phyloP scores from a whole-genome alignment of 1,139 yeast species.

The Diutina rugosa region DNA sequence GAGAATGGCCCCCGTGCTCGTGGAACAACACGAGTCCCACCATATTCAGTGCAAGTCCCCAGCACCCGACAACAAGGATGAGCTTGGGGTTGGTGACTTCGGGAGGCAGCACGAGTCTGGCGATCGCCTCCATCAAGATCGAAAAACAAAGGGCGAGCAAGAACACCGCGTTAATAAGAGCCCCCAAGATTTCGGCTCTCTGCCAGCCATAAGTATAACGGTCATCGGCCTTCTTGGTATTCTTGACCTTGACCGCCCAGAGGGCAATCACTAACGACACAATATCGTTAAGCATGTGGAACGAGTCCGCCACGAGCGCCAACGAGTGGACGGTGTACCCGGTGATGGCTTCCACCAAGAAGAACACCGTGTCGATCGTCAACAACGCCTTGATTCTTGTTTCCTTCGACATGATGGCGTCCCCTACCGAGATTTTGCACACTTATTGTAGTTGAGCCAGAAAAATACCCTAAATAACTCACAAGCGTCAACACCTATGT shows the following conservation, averaged over 20 bases:
- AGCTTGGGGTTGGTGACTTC: slow-evolving; percentile 69
- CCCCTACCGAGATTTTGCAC: background rate
- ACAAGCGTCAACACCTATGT: background rate
- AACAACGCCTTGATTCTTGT: slow-evolving; percentile 61
- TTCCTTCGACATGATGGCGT: slow-evolving; percentile 42
- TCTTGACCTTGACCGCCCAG: slow-evolving; percentile 93
- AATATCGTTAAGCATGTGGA: slow-evolving; percentile 95
- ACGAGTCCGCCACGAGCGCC: slow-evolving; percentile 90
- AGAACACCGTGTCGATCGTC: slow-evolving; percentile 68
- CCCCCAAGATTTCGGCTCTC: slow-evolving; percentile 90
- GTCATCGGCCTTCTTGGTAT: slow-evolving; percentile 71
- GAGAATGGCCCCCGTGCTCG: slow-evolving; percentile 55
- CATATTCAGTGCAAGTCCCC: slow-evolving; percentile 73
- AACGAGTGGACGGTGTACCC: slow-evolving; percentile 87
- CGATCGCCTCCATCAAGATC: slow-evolving; percentile 85
- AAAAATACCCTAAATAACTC: background rate
- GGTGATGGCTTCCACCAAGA: slow-evolving; percentile 70
- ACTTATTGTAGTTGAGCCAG: background rate
- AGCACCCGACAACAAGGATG: slow-evolving; percentile 67
- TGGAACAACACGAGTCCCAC: slow-evolving; percentile 82
- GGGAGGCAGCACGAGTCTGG: slow-evolving; percentile 74
- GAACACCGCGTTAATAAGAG: slow-evolving; percentile 86
- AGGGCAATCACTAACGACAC: slow-evolving; percentile 81
- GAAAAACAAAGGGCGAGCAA: slow-evolving; percentile 85
- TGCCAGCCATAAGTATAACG: slow-evolving; percentile 94